phyloP scores from a whole-genome alignment of 148 eudicot species.

The Gaultheria prostrata region DNA sequence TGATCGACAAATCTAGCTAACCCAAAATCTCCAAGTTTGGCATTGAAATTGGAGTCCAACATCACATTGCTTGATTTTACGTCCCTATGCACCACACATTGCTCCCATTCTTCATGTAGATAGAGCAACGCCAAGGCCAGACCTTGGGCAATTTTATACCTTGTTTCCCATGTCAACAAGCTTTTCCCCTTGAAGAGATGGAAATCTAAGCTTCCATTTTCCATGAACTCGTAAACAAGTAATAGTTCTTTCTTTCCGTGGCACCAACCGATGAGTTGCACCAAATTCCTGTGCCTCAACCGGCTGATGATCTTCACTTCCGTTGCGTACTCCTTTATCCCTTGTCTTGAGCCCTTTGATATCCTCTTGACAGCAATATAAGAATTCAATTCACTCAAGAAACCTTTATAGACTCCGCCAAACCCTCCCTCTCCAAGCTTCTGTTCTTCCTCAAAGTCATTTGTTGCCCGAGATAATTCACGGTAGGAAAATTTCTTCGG shows the following conservation, averaged over 20 bases:
- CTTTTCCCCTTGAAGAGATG: constrained; percentile 14
- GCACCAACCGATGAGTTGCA: not conserved
- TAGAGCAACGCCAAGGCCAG: not conserved
- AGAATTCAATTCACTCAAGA: not conserved
- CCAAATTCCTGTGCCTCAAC: not conserved
- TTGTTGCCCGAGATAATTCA: too few species aligned
- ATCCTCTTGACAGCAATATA: not conserved
- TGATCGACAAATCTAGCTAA: constrained; percentile 22
- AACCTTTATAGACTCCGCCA: constrained; percentile 21
- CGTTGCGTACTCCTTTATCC: not conserved
- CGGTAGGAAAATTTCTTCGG: constrained; percentile 31
- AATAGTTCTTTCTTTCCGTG: not conserved
- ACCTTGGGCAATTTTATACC: not conserved
- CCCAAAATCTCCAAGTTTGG: constrained; percentile 25
- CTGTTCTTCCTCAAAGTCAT: too few species aligned
- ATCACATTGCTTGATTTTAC: not conserved
- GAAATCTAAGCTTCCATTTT: constrained; percentile 19
- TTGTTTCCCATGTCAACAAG: not conserved
- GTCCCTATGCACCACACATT: not conserved
- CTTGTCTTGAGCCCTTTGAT: not conserved
- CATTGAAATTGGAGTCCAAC: constrained; percentile 15
- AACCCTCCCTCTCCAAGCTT: not conserved
- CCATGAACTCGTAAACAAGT: constrained; percentile 19
- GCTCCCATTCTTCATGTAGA: not conserved
- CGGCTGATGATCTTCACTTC: not conserved